Conservation (phyloP, 1,284 basidiomycete species). For the Apiotrichum laibachii region DNA sequence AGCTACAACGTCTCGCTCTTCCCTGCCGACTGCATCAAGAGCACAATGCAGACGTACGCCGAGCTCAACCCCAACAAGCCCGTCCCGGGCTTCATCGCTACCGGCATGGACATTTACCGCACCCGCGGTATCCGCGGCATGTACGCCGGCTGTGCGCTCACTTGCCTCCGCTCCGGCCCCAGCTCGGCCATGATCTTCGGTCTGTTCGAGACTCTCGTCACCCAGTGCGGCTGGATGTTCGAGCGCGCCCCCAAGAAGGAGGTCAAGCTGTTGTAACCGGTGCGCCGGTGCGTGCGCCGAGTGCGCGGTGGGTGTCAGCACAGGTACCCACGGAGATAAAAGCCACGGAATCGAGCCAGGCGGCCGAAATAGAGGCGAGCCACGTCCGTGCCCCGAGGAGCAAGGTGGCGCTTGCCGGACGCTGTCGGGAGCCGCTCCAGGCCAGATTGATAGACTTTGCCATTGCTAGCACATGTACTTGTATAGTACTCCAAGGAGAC, state of each 20-base stretch:
- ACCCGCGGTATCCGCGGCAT: slow-evolving; percentile 77
- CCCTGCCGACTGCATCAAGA: slow-evolving; percentile 93
- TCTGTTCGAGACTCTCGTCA: slow-evolving; percentile 72
- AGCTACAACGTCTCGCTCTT: slow-evolving; percentile 78
- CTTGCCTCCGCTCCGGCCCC: slow-evolving; percentile 79
- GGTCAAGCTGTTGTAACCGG: too few species aligned
- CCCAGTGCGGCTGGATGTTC: slow-evolving; percentile 39
- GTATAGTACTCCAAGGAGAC: too few species aligned
- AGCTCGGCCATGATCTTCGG: slow-evolving; percentile 88
- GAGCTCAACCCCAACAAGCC: slow-evolving; percentile 66
- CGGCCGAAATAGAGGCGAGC: too few species aligned
- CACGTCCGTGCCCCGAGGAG: too few species aligned
- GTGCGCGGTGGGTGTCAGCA: too few species aligned
- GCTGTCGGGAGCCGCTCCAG: too few species aligned
- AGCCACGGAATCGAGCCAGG: too few species aligned
- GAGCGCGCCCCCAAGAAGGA: slow-evolving; percentile 4
- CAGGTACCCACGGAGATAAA: too few species aligned
- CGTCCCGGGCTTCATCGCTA: slow-evolving; percentile 63
- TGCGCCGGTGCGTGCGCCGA: too few species aligned
- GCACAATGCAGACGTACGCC: slow-evolving; percentile 88
- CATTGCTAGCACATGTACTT: too few species aligned
- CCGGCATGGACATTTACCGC: slow-evolving; percentile 70
- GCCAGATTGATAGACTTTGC: too few species aligned
- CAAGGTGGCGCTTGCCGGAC: too few species aligned
- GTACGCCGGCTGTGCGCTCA: slow-evolving; percentile 95